Evolutionary conservation across 495 filamentous ascomycete species (phyloP), one percentile per base, ranked within the genome.

Genomic region (Haplographium delicatum): DNA sequence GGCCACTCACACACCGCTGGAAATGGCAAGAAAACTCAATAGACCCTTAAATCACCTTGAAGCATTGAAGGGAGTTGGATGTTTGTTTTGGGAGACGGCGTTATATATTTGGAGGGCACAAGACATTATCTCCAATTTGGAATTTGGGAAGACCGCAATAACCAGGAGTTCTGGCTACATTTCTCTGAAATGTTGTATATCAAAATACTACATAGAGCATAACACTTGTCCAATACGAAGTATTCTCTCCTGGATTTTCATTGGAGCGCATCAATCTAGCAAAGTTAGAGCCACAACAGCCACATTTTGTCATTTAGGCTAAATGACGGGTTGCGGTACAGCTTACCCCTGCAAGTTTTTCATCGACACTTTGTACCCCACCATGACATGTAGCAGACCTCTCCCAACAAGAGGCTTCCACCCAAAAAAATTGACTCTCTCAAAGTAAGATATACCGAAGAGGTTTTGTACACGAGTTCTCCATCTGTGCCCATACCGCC

Each of bases 1-100:
- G n/a, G 7, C 7, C 26, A 40, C 31, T 10, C 19, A 15, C 41
- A 53, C 22, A 28, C 20, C 13, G 55, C 54, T 31, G 47, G 48
- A 19, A 54, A 54, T 45, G 47, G 50, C 20, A 61, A 61, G 41
- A 61, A 61, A 38, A 51, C 4, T 5, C 51, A 56, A 53, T 55
- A 58, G 44, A 53, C 19, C 19, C 19, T 37, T 38, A 19, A 19
- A 9, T 39, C 15, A 7, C 25, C 16, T 39, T 27, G 24, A 28
- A 27, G 22, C 23, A 38, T 10, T 26, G 22, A 26, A 15, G 45
- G 34, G 20, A 15, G 28, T 39, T 48, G 45, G 25, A 27, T 26
- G 43, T 42, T 50, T 26, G 28, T 45, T 24, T 24, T 13, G 22
- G 18, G 44, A 31, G 48, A n/a, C n/a, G n/a, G n/a, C n/a, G n/a